Base-by-base conservation (phyloP, 2,329 filamentous ascomycete genomes). In the Colletotrichum sp. region DNA sequence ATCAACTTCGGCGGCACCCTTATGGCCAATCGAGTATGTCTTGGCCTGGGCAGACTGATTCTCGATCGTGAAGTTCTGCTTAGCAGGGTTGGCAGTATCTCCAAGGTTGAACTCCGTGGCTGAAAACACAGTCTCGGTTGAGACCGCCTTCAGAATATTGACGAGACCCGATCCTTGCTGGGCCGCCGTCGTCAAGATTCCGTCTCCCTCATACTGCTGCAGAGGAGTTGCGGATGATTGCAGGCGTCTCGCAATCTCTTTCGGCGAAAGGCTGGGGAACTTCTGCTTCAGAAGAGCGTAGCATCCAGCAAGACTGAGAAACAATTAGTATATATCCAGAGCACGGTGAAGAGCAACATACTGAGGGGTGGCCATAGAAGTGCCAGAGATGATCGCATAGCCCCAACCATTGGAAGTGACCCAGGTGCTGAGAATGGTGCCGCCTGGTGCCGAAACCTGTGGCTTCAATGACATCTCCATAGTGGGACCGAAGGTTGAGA, bases 381-480 rank as follows among this genome's bases (percentile, higher is more conserved):
- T 73, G 13, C 66, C 61, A n/a, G 71, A 73, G 16, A 73, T 73
- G 36, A 73, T 63, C 9, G 66, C 71, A 29, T 73, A 73, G 24
- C 71, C 67, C 66, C 66, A 70, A 15, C 66, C 66, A 16, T 73
- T 62, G 3, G 71, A 73, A 31, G 71, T 70, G 5, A 73, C 71
- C 71, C 71, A 73, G 4, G 66, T 73, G 21, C 67, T 70, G 11
- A 73, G 71, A 36, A 73, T 73, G 1, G 66, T 70, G 16, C 71
- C 71, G 4, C 71, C 71, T 4, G 71, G 67, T 29, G 66, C 71
- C 16, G 67, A 73, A 4, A 73, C 59, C 24, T 73, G 71, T 9
- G 67, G 59, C 16, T 69, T 70, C 24, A 73, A 21, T 12, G 71
- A 73, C 66, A 73, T 73, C 54, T 73, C 71, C 70, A 73, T 61